A percentile compares a stretch with the other conserved stretches of the same genome.
phyloP scores from a whole-genome alignment of 345 rosid species.

The Salix caprea region DNA sequence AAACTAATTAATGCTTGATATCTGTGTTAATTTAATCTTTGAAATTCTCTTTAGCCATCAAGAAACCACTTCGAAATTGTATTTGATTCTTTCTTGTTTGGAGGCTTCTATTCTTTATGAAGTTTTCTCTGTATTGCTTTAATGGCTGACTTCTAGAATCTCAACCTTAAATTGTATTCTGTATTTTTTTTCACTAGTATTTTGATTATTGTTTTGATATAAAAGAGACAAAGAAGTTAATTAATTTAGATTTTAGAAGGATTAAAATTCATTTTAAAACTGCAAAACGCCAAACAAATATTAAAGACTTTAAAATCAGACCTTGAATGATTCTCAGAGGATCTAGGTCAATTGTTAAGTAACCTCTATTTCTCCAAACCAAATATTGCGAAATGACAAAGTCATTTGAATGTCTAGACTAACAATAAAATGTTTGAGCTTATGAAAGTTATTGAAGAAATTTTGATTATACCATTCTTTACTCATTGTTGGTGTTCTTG shows the following conservation, averaged over 20 bases:
- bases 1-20: not conserved
- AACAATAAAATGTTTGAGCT: not conserved
- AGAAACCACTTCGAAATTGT: not conserved
- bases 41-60: not conserved
- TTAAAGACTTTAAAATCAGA: not conserved
- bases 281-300: too few species aligned
- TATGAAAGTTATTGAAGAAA: not conserved
- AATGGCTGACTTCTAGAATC: not conserved
- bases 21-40: not conserved
- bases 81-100: not conserved
- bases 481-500: not conserved
- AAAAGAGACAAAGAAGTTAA: too few species aligned
- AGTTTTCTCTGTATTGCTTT: not conserved
- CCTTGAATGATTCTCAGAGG: not conserved
- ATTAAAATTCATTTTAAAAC: too few species aligned
- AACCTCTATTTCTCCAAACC: not conserved
- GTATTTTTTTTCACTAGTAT: too few species aligned
- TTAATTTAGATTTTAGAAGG: too few species aligned
- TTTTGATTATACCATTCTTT: not conserved
- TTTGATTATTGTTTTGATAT: too few species aligned
- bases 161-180: not conserved
- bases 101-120: not conserved
- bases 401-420: not conserved
- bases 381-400: too few species aligned
- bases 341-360: not conserved